phyloP scores from a whole-genome alignment of 108 stramenopile species.

The Nitzschia sp. region DNA sequence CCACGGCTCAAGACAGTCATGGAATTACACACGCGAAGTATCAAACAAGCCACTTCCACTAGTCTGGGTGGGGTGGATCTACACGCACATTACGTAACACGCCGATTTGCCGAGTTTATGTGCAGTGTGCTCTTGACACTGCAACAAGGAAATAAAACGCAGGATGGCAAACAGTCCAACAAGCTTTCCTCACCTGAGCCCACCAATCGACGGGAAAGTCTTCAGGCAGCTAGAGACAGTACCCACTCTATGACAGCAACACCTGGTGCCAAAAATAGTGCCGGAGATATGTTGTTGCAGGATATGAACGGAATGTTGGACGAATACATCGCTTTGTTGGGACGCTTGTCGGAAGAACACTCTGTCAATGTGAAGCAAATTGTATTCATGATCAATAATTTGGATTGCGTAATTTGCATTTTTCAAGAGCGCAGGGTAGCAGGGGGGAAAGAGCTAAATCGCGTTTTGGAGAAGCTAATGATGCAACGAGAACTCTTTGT shows the following conservation, averaged over 20 bases:
- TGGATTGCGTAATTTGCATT: slow-evolving; percentile 89
- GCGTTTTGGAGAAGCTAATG: slow-evolving; percentile 85
- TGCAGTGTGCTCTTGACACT: slow-evolving; percentile 88
- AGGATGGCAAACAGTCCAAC: background rate
- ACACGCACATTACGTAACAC: slow-evolving; percentile 92
- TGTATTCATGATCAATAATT: slow-evolving; percentile 97
- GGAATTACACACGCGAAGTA: slow-evolving; percentile 87
- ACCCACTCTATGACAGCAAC: slow-evolving; percentile 1
- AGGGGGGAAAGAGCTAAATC: slow-evolving; percentile 88
- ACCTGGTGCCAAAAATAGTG: slow-evolving; percentile 50
- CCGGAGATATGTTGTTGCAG: slow-evolving; percentile 82
- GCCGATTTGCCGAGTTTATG: slow-evolving; percentile 96
- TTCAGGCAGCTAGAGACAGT: background rate
- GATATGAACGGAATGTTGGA: slow-evolving; percentile 75
- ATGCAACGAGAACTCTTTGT: slow-evolving; percentile 94
- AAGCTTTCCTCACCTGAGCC: background rate
- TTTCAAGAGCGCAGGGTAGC: slow-evolving; percentile 91
- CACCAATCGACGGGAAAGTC: background rate
- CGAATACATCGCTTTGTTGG: slow-evolving; percentile 72
- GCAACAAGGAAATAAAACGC: slow-evolving; percentile 69
- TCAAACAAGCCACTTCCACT: slow-evolving; percentile 76
- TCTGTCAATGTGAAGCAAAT: slow-evolving; percentile 78
- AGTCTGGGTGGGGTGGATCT: slow-evolving; percentile 90
- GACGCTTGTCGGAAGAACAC: slow-evolving; percentile 84
- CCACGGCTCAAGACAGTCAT: slow-evolving; percentile 95